Conservation (phyloP, 305 asterid species). For the Rubia tinctorum region DNA sequence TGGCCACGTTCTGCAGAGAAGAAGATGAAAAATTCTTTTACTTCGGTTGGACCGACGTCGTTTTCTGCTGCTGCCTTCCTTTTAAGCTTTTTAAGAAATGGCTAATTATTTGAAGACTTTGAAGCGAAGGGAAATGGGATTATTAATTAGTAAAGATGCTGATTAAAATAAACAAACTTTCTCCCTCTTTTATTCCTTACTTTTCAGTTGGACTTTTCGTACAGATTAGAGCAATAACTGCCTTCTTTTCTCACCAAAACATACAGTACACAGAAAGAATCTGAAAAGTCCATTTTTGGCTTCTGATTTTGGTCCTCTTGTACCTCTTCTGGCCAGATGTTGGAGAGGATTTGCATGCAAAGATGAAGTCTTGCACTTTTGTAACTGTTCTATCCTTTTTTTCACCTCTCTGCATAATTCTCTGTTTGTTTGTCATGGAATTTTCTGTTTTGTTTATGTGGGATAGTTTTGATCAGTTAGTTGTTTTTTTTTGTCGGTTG, state of each 20-base stretch:
- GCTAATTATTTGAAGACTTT: neutral
- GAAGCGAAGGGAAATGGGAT: constrained; percentile 12
- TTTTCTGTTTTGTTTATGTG: neutral
- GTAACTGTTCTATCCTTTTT: constrained; percentile 19
- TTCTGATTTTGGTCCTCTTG: neutral
- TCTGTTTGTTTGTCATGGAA: neutral
- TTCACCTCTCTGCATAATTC: neutral
- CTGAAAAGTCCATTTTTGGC: constrained; percentile 14
- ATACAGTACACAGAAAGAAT: neutral
- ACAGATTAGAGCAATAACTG: constrained; percentile 23
- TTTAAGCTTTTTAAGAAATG: neutral
- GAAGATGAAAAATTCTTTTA: neutral
- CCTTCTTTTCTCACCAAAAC: neutral
- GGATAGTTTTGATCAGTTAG: neutral
- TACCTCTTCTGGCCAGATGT: neutral
- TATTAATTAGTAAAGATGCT: neutral
- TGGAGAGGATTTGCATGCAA: constrained; percentile 29
- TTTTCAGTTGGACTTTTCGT: constrained; percentile 30
- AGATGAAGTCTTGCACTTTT: constrained; percentile 24
- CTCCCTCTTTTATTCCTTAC: constrained; percentile 46
- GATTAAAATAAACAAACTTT: neutral
- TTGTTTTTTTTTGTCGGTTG: neutral
- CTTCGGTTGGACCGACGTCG: constrained; percentile 32
- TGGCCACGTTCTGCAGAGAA: neutral
- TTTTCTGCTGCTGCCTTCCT: constrained; percentile 5